Evolutionary conservation across 176 grass and related monocot genomes (phyloP).

Genomic region (Aechmea fasciata): DNA sequence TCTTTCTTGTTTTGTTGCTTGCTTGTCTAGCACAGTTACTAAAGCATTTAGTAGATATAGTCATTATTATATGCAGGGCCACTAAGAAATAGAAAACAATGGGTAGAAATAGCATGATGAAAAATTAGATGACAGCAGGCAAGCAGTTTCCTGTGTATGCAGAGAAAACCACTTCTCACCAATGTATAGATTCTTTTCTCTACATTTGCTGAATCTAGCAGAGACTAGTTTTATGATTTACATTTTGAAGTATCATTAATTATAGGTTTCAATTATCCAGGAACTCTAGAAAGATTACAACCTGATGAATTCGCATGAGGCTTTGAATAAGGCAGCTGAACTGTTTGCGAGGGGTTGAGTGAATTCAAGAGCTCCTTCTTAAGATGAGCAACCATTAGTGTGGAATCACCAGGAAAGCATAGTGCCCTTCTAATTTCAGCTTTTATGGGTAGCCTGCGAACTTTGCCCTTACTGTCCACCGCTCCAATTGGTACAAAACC

Average conservation of each 20-base stretch:
- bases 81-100: not conserved
- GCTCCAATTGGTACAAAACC: constrained; percentile 67
- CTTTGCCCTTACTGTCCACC: constrained; percentile 73
- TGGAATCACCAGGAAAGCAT: constrained; percentile 84
- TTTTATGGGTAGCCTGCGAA: constrained; percentile 57
- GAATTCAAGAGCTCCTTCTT: constrained; percentile 32
- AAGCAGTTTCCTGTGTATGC: not conserved
- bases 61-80: not conserved
- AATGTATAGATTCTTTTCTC: not conserved
- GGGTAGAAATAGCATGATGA: not conserved
- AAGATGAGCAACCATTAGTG: constrained; percentile 63
- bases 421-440: constrained; percentile 65
- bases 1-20: not conserved
- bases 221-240: not conserved
- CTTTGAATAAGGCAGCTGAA: constrained; percentile 15
- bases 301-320: constrained; percentile 23
- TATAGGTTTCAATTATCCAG: not conserved
- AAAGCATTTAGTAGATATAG: not conserved
- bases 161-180: not conserved
- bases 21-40: not conserved
- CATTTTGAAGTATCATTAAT: not conserved
- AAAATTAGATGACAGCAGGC: not conserved
- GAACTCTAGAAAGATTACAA: constrained; percentile 38
- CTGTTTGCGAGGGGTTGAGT: constrained; percentile 12
- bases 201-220: not conserved